A percentile compares a stretch with the other conserved stretches of the same genome.
Conservation (phyloP, 2,329 filamentous ascomycete genomes). For the Pyrenophora graminea region DNA sequence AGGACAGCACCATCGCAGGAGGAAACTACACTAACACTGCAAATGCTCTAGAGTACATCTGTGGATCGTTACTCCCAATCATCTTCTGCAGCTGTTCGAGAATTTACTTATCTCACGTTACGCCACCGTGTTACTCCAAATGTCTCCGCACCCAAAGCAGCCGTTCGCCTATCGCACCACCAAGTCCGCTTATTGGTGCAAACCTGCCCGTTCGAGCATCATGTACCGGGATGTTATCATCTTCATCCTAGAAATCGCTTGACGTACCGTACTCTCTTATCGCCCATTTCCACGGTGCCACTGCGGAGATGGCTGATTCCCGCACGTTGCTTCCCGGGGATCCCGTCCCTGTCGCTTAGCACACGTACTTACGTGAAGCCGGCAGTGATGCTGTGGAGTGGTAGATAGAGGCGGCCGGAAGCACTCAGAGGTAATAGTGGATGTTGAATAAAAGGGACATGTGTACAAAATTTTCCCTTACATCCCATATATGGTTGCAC, state of each 20-base stretch:
- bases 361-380: conserved; percentile 17
- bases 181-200: conserved; percentile 12
- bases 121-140: conserved; percentile 15
- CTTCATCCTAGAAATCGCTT: conserved; percentile 2
- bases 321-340: neutral
- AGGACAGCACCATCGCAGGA: neutral
- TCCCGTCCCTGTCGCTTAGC: conserved; percentile 22
- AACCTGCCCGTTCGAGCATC: conserved; percentile 12
- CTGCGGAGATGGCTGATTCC: conserved; percentile 7
- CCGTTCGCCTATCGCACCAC: conserved; percentile 12
- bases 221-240: conserved; percentile 8
- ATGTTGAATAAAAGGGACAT: neutral
- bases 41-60: neutral
- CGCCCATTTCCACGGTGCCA: conserved; percentile 10
- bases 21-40: neutral
- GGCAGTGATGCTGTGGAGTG: conserved; percentile 2
- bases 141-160: conserved; percentile 4
- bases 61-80: neutral
- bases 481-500: neutral
- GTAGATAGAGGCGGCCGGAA: conserved; percentile 17
- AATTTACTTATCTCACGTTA: conserved; percentile 14
- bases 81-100: neutral
- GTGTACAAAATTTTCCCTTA: neutral
- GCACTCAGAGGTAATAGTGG: neutral
- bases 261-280: conserved; percentile 9